Base-by-base conservation (phyloP, 2,329 filamentous ascomycete species). In the Chaetomiaceae sp. region DNA sequence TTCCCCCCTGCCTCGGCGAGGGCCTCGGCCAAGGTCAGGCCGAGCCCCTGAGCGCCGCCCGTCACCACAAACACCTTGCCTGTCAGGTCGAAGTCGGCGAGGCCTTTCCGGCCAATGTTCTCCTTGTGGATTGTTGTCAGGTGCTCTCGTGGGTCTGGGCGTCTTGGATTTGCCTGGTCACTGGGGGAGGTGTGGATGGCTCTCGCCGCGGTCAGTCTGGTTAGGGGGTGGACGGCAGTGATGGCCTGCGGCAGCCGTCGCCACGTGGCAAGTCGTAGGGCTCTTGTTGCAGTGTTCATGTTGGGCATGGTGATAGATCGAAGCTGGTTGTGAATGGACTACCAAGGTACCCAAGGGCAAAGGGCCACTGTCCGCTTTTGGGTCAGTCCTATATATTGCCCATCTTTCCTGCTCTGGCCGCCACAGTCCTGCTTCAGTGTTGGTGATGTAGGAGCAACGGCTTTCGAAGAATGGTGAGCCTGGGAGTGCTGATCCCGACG, bases 1-100 rank as follows among this genome's bases (percentile, higher is more conserved):
- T 57, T 87, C 23, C 88, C 89, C 25, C 89, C 89, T 9, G 88
- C 88, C 68, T 94, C 88, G 33, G 92, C 73, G 40, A 94, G 74
- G 6, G 88, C 89, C 66, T 94, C 88, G 33, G 86, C 81, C 68
- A 91, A 87, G 23, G 87, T 85, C 39, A 94, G 75, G 37, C 89
- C 89, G 7, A 95, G 76, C 2, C 89, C 89, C 56, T 88, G 81
- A 5, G 84, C 89, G 51, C 81, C 89, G 38, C 89, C 89, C 3
- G 88, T 87, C 15, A 95, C 87, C 43, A 91, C 71, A 46, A 91
- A 79, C 12, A 91, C 84, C 12, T 53, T 57, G 17, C 48, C 48
- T n/a, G 48, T 45, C 22, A 57, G 33, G 3, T 57, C 42, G 17
- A 52, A 57, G 19, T 55, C 48, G 12, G n/a, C 27, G 29, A 57